These are phyloP conservation scores for Chaetomiaceae sp. DNA, from an alignment of 2,329 filamentous ascomycete genomes.

Conservation along the genomic window DNA sequence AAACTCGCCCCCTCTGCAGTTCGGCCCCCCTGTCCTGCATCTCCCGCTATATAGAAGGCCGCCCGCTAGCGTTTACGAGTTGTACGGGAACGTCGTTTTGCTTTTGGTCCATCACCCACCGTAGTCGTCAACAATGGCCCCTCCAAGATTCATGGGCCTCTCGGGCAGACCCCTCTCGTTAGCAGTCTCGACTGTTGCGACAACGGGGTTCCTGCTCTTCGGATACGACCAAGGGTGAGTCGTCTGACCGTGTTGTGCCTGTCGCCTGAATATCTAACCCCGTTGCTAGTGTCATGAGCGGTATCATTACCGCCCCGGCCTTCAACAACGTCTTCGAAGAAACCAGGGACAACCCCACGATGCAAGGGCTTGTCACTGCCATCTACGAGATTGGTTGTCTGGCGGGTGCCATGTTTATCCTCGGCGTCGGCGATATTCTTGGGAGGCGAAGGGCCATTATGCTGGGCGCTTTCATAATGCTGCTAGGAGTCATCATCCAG, in stretches of 20 bases:
- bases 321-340: slow-evolving; percentile 47
- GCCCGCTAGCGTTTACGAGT: background rate
- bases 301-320: slow-evolving; percentile 47
- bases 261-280: slow-evolving; percentile 12
- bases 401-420: slow-evolving; percentile 45
- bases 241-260: background rate
- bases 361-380: slow-evolving; percentile 45
- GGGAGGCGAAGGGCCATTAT: slow-evolving; percentile 52
- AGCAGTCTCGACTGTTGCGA: slow-evolving; percentile 58
- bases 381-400: slow-evolving; percentile 46
- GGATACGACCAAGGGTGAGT: slow-evolving; percentile 52
- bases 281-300: slow-evolving; percentile 44
- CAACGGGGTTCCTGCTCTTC: slow-evolving; percentile 59
- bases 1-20: slow-evolving; percentile 1
- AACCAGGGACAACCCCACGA: slow-evolving; percentile 41
- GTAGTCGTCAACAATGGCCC: slow-evolving; percentile 40
- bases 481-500: slow-evolving; percentile 58
- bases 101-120: background rate
- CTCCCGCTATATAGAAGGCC: slow-evolving; percentile 11
- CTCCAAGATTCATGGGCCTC: slow-evolving; percentile 54
- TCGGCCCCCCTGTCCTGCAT: background rate
- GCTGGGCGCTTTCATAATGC: slow-evolving; percentile 54
- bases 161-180: slow-evolving; percentile 54
- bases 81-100: background rate
- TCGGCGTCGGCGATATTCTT: slow-evolving; percentile 50